Evolutionary conservation across 495 filamentous ascomycete genomes (phyloP).

Genomic region (Hyaloscypha hepaticicola): DNA sequence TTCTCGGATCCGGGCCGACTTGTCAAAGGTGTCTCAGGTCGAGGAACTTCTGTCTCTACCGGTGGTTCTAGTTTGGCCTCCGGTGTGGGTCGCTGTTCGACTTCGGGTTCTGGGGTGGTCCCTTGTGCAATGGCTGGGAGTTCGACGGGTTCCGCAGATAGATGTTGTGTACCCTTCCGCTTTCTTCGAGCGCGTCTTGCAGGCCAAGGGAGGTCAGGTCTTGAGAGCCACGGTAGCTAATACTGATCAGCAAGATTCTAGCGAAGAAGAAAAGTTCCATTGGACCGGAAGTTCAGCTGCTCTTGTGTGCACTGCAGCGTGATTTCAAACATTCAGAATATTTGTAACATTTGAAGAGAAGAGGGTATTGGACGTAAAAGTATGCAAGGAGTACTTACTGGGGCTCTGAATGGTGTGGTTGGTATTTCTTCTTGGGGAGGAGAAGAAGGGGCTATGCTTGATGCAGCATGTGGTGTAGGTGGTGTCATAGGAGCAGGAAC

Average conservation of each 20-base stretch:
- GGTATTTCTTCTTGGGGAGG: constrained; percentile 18
- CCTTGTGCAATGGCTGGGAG: constrained; percentile 33
- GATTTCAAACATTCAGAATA: no score
- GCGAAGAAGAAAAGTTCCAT: no score
- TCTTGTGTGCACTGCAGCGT: no score
- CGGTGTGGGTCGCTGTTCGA: constrained; percentile 31
- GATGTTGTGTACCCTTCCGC: constrained; percentile 29
- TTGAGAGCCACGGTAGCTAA: constrained; percentile 83
- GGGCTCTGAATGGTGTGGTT: constrained; percentile 55
- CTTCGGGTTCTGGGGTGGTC: constrained; percentile 36
- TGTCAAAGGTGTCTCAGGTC: constrained; percentile 66
- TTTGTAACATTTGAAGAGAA: background rate
- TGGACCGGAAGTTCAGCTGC: no score
- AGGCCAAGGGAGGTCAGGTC: constrained; percentile 66
- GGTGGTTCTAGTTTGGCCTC: background rate
- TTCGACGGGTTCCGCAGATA: constrained; percentile 30
- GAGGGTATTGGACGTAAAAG: background rate
- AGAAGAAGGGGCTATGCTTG: constrained; percentile 21
- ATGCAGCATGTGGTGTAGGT: constrained; percentile 30
- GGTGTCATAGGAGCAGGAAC: constrained; percentile 42
- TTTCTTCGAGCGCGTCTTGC: constrained; percentile 39
- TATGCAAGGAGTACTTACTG: constrained; percentile 51
- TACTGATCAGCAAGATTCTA: constrained; percentile 24
- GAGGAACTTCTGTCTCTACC: constrained; percentile 39
- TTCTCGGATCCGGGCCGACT: constrained; percentile 64